phyloP scores from a whole-genome alignment of 2,329 filamentous ascomycete species.

The Sphaceloma murrayae region DNA sequence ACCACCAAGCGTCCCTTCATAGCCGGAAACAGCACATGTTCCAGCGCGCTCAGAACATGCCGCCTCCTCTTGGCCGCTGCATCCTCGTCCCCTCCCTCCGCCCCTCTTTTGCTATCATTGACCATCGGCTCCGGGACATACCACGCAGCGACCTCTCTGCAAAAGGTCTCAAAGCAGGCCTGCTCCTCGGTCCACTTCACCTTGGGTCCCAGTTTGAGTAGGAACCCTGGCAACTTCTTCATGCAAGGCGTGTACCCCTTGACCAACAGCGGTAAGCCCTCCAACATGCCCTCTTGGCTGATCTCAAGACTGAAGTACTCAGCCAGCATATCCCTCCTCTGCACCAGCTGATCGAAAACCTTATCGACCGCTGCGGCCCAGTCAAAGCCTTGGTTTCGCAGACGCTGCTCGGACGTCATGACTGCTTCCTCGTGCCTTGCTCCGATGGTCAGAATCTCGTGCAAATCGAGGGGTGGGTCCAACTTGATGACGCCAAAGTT shows the following conservation, averaged over 20 bases:
- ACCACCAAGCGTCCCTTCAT: slow-evolving; percentile 75
- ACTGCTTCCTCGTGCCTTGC: slow-evolving; percentile 53
- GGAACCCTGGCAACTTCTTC: slow-evolving; percentile 77
- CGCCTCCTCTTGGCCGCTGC: slow-evolving; percentile 47
- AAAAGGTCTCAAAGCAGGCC: slow-evolving; percentile 71
- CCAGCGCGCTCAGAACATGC: slow-evolving; percentile 65
- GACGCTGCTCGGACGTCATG: slow-evolving; percentile 28
- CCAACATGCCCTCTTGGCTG: slow-evolving; percentile 63
- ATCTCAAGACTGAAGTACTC: slow-evolving; percentile 91
- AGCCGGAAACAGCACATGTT: slow-evolving; percentile 82
- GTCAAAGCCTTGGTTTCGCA: slow-evolving; percentile 47
- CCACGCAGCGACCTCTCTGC: slow-evolving; percentile 79
- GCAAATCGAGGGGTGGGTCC: slow-evolving; percentile 61
- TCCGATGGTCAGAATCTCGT: slow-evolving; percentile 61
- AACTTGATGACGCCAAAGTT: slow-evolving; percentile 86
- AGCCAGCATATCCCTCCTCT: slow-evolving; percentile 71
- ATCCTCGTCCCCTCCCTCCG: slow-evolving; percentile 33
- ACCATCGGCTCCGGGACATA: slow-evolving; percentile 84
- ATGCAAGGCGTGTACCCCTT: slow-evolving; percentile 83
- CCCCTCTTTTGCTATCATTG: slow-evolving; percentile 32
- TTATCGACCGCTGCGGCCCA: slow-evolving; percentile 55
- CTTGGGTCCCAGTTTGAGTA: slow-evolving; percentile 77
- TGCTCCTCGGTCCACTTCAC: slow-evolving; percentile 83
- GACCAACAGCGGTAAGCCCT: slow-evolving; percentile 71
- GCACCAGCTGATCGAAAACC: slow-evolving; percentile 60